Conservation (phyloP, 179 eudicot species). For the Beta lomatogona region DNA sequence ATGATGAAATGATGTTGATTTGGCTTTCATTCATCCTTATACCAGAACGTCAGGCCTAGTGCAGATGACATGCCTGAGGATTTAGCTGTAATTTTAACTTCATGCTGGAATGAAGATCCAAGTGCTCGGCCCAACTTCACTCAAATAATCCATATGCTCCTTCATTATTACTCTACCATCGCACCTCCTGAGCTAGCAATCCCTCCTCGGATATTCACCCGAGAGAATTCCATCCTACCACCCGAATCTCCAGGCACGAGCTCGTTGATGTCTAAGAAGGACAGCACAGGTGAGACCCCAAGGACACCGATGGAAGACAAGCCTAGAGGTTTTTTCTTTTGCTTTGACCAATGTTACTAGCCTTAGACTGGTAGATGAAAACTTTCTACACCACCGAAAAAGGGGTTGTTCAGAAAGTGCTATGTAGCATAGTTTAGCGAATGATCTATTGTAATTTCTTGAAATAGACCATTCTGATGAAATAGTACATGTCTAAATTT, state of each 20-base stretch:
- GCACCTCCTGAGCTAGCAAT: slow-evolving; percentile 62
- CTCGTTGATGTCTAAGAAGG: slow-evolving; percentile 67
- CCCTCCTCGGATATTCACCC: slow-evolving; percentile 61
- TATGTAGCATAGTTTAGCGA: slow-evolving; percentile 30
- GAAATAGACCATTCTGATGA: slow-evolving; percentile 13
- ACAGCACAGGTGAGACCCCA: slow-evolving; percentile 54
- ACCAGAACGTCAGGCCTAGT: slow-evolving; percentile 81
- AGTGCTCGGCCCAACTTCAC: slow-evolving; percentile 82
- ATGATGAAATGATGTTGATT: slow-evolving; percentile 8
- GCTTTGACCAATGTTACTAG: slow-evolving; percentile 63
- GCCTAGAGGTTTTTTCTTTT: slow-evolving; percentile 63
- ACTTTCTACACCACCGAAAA: slow-evolving; percentile 26
- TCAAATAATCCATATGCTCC: slow-evolving; percentile 87
- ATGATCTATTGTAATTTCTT: slow-evolving; percentile 31
- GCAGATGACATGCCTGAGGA: slow-evolving; percentile 92
- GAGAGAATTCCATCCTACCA: slow-evolving; percentile 62
- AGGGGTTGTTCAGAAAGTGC: slow-evolving; percentile 26
- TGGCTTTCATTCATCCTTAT: neutral
- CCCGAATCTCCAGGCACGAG: slow-evolving; percentile 93
- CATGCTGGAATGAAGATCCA: slow-evolving; percentile 95
- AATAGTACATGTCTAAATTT: slow-evolving; percentile 31
- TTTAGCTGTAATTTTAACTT: slow-evolving; percentile 65
- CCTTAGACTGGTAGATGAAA: slow-evolving; percentile 24
- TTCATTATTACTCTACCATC: slow-evolving; percentile 50
- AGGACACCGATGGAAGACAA: slow-evolving; percentile 49